Conservation (phyloP, 1,284 basidiomycete genomes). For the Nidula niveotomentosa region DNA sequence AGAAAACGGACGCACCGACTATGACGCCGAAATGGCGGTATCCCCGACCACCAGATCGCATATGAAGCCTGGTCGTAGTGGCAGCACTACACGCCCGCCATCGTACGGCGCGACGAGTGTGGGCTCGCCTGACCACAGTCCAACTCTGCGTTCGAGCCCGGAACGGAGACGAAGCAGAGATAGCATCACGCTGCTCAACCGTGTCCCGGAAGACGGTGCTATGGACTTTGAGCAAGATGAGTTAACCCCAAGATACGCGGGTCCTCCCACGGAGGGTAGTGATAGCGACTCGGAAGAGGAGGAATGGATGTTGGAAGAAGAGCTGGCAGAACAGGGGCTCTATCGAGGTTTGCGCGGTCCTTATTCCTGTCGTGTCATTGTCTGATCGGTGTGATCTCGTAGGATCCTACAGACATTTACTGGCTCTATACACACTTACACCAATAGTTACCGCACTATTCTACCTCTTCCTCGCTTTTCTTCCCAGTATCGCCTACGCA, state of each 20-base stretch:
- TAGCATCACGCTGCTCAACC: slow-evolving; percentile 17
- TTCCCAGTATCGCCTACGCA: slow-evolving; percentile 49
- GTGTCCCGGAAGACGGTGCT: slow-evolving; percentile 46
- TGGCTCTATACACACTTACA: slow-evolving; percentile 55
- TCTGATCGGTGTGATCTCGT: slow-evolving; percentile 8
- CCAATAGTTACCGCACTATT: slow-evolving; percentile 49
- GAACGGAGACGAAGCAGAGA: slow-evolving; percentile 33
- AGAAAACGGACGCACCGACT: neutral
- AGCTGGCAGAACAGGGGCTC: slow-evolving; percentile 56
- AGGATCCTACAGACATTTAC: slow-evolving; percentile 62
- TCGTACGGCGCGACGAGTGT: neutral
- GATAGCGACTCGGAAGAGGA: slow-evolving; percentile 26
- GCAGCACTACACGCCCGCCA: neutral
- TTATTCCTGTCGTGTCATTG: neutral
- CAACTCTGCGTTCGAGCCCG: slow-evolving; percentile 23
- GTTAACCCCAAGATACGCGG: slow-evolving; percentile 1
- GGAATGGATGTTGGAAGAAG: slow-evolving; percentile 47
- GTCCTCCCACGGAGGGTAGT: slow-evolving; percentile 17
- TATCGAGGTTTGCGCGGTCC: slow-evolving; percentile 47
- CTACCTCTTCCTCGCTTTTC: slow-evolving; percentile 45
- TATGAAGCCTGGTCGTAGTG: neutral
- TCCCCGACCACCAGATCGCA: neutral
- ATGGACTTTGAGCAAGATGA: slow-evolving; percentile 8
- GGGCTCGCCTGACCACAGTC: neutral
- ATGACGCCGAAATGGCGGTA: neutral